phyloP scores from a whole-genome alignment of 352 stramenopile species.

The Phytophthora pluvialis region DNA sequence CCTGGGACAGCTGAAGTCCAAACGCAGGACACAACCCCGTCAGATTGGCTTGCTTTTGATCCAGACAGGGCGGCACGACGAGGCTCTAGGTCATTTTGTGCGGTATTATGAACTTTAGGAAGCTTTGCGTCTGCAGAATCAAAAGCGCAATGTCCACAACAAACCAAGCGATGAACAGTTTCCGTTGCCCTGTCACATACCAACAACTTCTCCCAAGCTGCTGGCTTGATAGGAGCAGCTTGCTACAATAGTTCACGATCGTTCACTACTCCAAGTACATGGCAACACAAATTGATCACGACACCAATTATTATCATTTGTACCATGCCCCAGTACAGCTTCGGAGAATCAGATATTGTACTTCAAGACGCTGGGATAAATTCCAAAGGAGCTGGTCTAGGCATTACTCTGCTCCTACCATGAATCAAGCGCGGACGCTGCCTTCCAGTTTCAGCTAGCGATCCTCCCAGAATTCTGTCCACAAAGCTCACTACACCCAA shows the following conservation, averaged over 20 bases:
- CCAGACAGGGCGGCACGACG: not conserved
- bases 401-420: slow-evolving; percentile 22
- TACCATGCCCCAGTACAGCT: not conserved
- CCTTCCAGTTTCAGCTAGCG: slow-evolving; percentile 15
- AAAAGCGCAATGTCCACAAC: not conserved
- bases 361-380: slow-evolving; percentile 9
- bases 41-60: not conserved
- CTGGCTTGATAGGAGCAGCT: too few species aligned
- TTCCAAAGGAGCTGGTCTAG: not conserved
- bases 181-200: not conserved
- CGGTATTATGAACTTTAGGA: slow-evolving; percentile 8
- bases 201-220: too few species aligned
- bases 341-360: not conserved
- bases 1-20: slow-evolving; percentile 5
- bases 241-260: too few species aligned
- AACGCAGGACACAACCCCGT: slow-evolving; percentile 3
- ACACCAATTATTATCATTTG: too few species aligned
- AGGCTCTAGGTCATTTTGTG: slow-evolving; percentile 2
- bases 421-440: slow-evolving; percentile 20
- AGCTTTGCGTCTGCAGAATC: slow-evolving; percentile 5
- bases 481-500: slow-evolving; percentile 20
- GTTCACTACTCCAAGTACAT: too few species aligned
- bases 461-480: slow-evolving; percentile 9
- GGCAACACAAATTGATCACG: too few species aligned
- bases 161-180: slow-evolving; percentile 4